phyloP scores from a whole-genome alignment of 345 rosid genomes.

The Linum usitatissimum region DNA sequence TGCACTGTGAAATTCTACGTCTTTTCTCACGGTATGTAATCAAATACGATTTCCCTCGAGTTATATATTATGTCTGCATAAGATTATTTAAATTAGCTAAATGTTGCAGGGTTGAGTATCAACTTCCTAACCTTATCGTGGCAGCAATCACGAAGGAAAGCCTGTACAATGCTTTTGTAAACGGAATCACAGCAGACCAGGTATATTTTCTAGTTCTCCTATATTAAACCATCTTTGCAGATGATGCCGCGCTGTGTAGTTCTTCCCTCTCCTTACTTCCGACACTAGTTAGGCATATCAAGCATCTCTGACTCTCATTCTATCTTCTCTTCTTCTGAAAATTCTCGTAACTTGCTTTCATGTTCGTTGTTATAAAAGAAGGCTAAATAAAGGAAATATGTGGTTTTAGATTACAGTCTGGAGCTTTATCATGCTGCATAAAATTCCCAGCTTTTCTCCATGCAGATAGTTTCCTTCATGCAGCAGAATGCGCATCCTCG shows the following conservation, averaged over 20 bases:
- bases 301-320: no score
- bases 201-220: slow-evolving; percentile 15
- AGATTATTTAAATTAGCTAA: slow-evolving; percentile 1
- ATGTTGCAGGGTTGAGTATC: slow-evolving; percentile 74
- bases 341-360: no score
- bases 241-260: no score
- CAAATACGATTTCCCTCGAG: background rate
- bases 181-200: slow-evolving; percentile 89
- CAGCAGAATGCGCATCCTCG: slow-evolving; percentile 94
- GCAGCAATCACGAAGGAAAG: slow-evolving; percentile 88
- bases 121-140: slow-evolving; percentile 89
- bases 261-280: no score
- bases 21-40: slow-evolving; percentile 69
- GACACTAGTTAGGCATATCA: no score
- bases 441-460: slow-evolving; percentile 8
- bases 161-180: slow-evolving; percentile 75
- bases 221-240: no score
- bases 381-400: background rate
- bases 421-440: slow-evolving; percentile 5
- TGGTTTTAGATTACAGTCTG: background rate
- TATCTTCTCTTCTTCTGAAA: no score
- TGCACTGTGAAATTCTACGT: slow-evolving; percentile 80
- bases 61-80: background rate
- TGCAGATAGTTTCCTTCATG: slow-evolving; percentile 70
- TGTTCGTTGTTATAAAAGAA: no score